Conservation (phyloP, 257 asterid species). For the Lycium barbarum region DNA sequence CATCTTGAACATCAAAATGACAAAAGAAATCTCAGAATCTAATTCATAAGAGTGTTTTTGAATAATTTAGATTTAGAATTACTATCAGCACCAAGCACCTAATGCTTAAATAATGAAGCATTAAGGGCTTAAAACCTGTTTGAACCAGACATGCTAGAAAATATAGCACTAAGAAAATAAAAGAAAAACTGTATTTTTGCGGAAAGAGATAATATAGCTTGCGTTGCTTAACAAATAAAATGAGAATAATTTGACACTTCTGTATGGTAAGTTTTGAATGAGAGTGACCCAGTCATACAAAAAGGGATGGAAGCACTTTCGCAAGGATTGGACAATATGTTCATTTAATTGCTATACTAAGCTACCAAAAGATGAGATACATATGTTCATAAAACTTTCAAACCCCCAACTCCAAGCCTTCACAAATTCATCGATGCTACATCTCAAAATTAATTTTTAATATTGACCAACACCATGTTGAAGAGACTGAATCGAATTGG, state of each 20-base stretch:
- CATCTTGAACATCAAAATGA: not conserved
- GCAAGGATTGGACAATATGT: not conserved
- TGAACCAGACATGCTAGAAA: not conserved
- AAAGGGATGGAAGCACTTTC: conserved; percentile 17
- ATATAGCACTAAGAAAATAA: not conserved
- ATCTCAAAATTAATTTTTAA: not conserved
- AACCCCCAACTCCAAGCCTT: not conserved
- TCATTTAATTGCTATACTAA: not conserved
- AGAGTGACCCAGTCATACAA: not conserved
- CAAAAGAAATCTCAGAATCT: not conserved
- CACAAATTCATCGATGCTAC: not conserved
- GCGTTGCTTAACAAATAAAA: conserved; percentile 4
- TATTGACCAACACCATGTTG: conserved; percentile 16
- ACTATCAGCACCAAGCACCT: not conserved
- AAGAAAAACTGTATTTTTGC: not conserved
- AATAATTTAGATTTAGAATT: not conserved
- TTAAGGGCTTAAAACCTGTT: conserved; percentile 10
- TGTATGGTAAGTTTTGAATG: conserved; percentile 7
- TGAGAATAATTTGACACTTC: not conserved
- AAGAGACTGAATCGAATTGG: not conserved
- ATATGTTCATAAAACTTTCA: not conserved
- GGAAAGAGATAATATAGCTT: not conserved
- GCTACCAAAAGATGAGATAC: conserved; percentile 1
- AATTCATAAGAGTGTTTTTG: not conserved
- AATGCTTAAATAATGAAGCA: not conserved